These are phyloP conservation scores for Plasmodium gonderi DNA, from an alignment of 169 alveolate genomes.

Conservation along the genomic window DNA sequence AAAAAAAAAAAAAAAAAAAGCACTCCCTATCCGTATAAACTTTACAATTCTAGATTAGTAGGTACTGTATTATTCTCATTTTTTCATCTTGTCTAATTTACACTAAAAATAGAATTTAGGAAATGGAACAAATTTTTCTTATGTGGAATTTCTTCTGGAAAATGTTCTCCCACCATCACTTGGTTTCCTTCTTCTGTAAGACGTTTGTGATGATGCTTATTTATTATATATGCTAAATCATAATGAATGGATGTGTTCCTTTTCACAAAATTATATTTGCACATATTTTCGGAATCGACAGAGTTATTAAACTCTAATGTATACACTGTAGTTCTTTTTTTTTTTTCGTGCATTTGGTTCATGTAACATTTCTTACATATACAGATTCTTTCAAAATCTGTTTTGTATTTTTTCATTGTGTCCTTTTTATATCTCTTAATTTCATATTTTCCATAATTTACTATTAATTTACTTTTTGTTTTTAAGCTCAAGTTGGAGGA, in stretches of 20 bases:
- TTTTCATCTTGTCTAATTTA: slow-evolving; percentile 8
- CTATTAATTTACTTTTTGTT: background rate
- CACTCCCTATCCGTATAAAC: background rate
- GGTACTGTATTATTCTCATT: background rate
- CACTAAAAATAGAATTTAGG: slow-evolving; percentile 33
- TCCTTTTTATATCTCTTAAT: background rate
- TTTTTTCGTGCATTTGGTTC: slow-evolving; percentile 35
- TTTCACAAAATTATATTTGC: background rate
- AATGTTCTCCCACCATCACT: background rate
- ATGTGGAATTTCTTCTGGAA: slow-evolving; percentile 2
- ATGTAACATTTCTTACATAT: slow-evolving; percentile 52
- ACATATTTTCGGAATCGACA: background rate
- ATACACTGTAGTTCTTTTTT: slow-evolving; percentile 57
- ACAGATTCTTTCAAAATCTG: background rate
- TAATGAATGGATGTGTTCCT: background rate
- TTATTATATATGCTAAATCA: background rate
- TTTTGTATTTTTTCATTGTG: background rate
- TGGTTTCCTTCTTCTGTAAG: background rate
- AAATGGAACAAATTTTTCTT: slow-evolving; percentile 39
- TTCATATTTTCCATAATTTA: background rate
- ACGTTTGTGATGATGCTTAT: background rate
- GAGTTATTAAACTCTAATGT: slow-evolving; percentile 49
- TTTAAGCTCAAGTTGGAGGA: background rate
- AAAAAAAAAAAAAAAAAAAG: background rate
- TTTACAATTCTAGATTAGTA: background rate